Percentiles rank a stretch among this genome's conserved stretches.
phyloP scores from a whole-genome alignment of 495 filamentous ascomycete genomes.

The Halenospora varia region DNA sequence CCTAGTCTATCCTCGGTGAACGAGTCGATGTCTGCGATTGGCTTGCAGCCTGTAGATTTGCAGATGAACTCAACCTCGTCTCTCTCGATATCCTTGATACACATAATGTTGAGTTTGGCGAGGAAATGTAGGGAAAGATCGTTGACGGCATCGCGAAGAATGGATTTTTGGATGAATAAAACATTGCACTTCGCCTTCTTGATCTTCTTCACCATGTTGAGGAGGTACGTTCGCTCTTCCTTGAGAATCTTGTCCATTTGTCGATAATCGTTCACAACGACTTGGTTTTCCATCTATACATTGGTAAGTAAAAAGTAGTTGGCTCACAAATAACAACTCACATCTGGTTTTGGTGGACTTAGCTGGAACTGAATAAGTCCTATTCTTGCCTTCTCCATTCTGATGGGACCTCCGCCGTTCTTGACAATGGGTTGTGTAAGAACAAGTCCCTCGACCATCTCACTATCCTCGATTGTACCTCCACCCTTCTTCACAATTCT shows the following conservation, averaged over 20 bases:
- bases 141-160: conserved; percentile 95
- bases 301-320: conserved; percentile 3
- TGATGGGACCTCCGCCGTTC: conserved; percentile 81
- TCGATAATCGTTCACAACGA: conserved; percentile 97
- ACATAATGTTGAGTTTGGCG: conserved; percentile 91
- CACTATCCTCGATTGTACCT: conserved; percentile 96
- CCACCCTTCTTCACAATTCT: conserved; percentile 97
- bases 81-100: conserved; percentile 94
- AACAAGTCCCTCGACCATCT: conserved; percentile 93
- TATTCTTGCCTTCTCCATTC: conserved; percentile 97
- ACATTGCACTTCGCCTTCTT: conserved; percentile 99
- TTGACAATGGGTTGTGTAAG: conserved; percentile 92
- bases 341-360: conserved; percentile 95
- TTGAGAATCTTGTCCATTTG: conserved; percentile 99
- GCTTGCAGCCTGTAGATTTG: conserved; percentile 97
- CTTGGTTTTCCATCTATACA: conserved; percentile 93
- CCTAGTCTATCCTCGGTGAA: conserved; percentile 99
- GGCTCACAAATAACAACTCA: conserved; percentile 37
- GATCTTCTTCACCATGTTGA: conserved; percentile 99
- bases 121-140: conserved; percentile 96
- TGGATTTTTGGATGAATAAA: conserved; percentile 96
- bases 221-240: conserved; percentile 94
- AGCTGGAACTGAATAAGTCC: conserved; percentile 98
- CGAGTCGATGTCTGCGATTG: conserved; percentile 96
- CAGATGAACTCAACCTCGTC: conserved; percentile 99